A percentile compares a stretch with the other conserved stretches of the same genome.
These are phyloP conservation scores for Colletotrichum karsti DNA, from an alignment of 2,329 filamentous ascomycete species.

Conservation along the genomic window DNA sequence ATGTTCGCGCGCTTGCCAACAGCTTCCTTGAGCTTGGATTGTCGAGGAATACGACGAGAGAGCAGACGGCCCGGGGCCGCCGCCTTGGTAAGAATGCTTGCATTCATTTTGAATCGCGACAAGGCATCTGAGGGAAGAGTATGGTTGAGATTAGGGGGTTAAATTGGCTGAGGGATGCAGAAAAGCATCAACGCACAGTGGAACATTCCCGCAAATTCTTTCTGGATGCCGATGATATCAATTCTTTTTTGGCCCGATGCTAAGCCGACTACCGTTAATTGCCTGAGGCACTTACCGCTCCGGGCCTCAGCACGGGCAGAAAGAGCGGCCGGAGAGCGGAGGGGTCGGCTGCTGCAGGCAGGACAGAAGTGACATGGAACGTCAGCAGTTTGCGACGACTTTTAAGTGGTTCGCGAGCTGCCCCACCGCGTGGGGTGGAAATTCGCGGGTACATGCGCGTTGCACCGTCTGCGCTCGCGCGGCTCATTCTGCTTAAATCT, in stretches of 20 bases:
- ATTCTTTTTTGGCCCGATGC: constrained; percentile 27
- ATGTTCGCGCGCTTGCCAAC: constrained; percentile 44
- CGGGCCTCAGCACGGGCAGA: not conserved
- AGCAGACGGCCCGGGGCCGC: constrained; percentile 55
- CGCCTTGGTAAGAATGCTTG: constrained; percentile 55
- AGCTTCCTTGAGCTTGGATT: constrained; percentile 48
- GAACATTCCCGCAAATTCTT: constrained; percentile 35
- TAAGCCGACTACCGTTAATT: constrained; percentile 22
- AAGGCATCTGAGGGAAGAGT: constrained; percentile 23
- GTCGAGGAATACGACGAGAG: constrained; percentile 44
- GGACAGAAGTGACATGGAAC: no score
- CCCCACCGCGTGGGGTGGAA: constrained; percentile 15
- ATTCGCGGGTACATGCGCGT: constrained; percentile 21
- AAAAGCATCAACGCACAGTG: constrained; percentile 24
- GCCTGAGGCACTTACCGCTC: constrained; percentile 13
- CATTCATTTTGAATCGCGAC: constrained; percentile 51
- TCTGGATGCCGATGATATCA: constrained; percentile 34
- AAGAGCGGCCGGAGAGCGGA: not conserved
- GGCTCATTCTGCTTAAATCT: not conserved
- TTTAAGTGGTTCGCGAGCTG: constrained; percentile 23
- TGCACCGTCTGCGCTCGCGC: constrained; percentile 7
- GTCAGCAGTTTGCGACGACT: constrained; percentile 24
- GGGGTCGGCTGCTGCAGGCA: not conserved
- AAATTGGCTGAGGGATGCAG: constrained; percentile 16
- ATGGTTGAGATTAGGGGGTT: constrained; percentile 15